A percentile compares a stretch with the other conserved stretches of the same genome.
phyloP scores from a whole-genome alignment of 2,329 filamentous ascomycete genomes.

The Ophiognomonia clavigignenti-juglandacearum region DNA sequence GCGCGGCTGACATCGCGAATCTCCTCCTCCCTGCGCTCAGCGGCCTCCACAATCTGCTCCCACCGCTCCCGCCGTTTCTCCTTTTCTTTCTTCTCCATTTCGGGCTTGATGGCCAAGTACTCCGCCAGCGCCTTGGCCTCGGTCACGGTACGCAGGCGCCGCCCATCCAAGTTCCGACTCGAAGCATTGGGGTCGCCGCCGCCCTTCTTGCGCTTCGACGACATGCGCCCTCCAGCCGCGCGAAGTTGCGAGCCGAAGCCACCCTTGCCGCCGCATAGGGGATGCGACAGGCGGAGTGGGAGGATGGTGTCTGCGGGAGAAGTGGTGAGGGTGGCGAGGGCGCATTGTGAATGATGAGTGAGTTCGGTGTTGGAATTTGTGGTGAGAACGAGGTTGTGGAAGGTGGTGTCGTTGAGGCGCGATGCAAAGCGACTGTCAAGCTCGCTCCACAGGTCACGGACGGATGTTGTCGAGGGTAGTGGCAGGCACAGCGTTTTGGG shows the following conservation, averaged over 20 bases:
- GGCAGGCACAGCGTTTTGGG: slow-evolving; percentile 81
- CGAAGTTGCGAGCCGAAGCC: slow-evolving; percentile 96
- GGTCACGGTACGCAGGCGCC: slow-evolving; percentile 82
- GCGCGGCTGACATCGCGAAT: slow-evolving; percentile 68
- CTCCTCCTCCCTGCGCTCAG: slow-evolving; percentile 80
- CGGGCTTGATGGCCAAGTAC: slow-evolving; percentile 90
- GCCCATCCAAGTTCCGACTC: slow-evolving; percentile 87
- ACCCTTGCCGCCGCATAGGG: slow-evolving; percentile 88
- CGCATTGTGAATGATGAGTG: slow-evolving; percentile 42
- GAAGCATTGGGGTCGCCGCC: slow-evolving; percentile 82
- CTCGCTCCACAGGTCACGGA: slow-evolving; percentile 61
- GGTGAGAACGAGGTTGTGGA: slow-evolving; percentile 66
- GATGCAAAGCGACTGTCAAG: slow-evolving; percentile 59
- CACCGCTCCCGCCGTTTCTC: slow-evolving; percentile 79
- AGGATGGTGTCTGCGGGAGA: slow-evolving; percentile 62
- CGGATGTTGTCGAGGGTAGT: slow-evolving; percentile 57
- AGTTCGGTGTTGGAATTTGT: slow-evolving; percentile 75
- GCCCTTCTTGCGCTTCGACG: slow-evolving; percentile 80
- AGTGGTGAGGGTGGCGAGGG: slow-evolving; percentile 55
- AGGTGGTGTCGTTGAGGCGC: slow-evolving; percentile 36
- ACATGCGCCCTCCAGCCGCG: slow-evolving; percentile 97
- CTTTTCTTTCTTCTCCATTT: slow-evolving; percentile 93
- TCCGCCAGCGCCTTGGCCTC: slow-evolving; percentile 95
- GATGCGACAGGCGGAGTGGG: slow-evolving; percentile 73
- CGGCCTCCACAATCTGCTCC: slow-evolving; percentile 81